A percentile compares a stretch with the other conserved stretches of the same genome.
phyloP scores from a whole-genome alignment of 2,329 filamentous ascomycete species.

The Pseudonectria buxi region DNA sequence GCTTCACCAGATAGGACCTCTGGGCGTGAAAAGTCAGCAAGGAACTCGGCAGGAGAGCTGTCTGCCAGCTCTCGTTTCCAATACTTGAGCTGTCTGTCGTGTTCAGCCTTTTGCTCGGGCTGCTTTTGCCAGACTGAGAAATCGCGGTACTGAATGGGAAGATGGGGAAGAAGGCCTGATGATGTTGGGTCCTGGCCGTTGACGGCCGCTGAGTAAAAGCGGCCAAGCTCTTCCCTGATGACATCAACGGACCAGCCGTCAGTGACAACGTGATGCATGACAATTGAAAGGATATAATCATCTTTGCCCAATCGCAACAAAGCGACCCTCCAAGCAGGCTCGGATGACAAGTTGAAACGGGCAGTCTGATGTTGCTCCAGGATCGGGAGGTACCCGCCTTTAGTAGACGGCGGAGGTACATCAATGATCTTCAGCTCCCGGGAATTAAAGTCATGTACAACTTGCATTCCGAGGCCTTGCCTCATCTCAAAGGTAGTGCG shows the following conservation, averaged over 20 bases:
- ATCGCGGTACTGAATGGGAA: constrained; percentile 22
- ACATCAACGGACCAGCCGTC: constrained; percentile 20
- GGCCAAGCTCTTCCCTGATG: constrained; percentile 12
- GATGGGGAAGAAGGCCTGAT: constrained; percentile 1
- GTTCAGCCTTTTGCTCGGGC: constrained; percentile 4
- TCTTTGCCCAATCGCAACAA: neutral
- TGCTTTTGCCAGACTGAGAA: constrained; percentile 19
- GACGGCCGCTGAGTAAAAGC: constrained; percentile 10
- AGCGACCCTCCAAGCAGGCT: constrained; percentile 2
- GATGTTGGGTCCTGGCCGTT: constrained; percentile 1
- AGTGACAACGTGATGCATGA: constrained; percentile 8
- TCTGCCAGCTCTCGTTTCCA: constrained; percentile 14
- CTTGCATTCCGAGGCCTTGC: constrained; percentile 1
- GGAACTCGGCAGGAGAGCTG: constrained; percentile 10
- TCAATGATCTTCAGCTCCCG: neutral
- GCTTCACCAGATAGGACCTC: constrained; percentile 9
- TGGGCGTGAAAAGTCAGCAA: constrained; percentile 11
- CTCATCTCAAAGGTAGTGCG: constrained; percentile 3
- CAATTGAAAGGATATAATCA: constrained; percentile 3
- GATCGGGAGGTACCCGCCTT: neutral
- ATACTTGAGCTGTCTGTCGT: constrained; percentile 17
- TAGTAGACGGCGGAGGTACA: neutral
- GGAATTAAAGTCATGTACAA: neutral
- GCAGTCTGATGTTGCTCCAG: constrained; percentile 1
- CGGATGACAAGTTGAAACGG: neutral